Base-by-base conservation (phyloP, 179 eudicot genomes). In the Amaranthus tricolor region DNA sequence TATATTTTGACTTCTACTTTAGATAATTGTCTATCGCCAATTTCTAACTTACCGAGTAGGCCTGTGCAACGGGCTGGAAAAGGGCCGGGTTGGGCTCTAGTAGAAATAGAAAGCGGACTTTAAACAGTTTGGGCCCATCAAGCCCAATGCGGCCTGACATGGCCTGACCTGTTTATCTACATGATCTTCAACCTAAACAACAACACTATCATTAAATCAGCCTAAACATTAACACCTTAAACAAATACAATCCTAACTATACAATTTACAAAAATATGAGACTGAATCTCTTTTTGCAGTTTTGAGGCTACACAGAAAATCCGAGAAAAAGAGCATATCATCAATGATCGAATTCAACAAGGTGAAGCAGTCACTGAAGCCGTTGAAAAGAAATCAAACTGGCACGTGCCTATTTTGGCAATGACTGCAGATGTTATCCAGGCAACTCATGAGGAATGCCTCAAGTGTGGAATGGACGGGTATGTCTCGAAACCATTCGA, bases 381-480 rank as follows among this genome's bases (percentile, higher is more conserved):
- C 51, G 71, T 79, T 54, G 78, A 68, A 61, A 84, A 83, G 68
- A 76, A 54, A 16, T 73, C 85, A 55, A 74, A 74, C 31, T 88
- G 94, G 91, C 93, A 89, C 66, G 89, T 89, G 7, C 94, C 96
- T 17, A 88, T 92, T 65, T 68, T 92, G 78, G 97, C 97, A 52
- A 92, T 92, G 97, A 92, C 97, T 11, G 96, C 97, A 52, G 96
- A 92, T 44, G 96, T 92, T 16, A 89, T 92, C 65, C 93, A 90
- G 77, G 96, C 96, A 45, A 93, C 96, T 15, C 84, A 91, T 45
- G 97, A 92, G 76, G 82, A 88, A 68, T 90, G 97, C 85, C 54
- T 79, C 1, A 85, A 70, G 82, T 77, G 83, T 68, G 94, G 93
- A 74, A 92, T 92, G 97, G 92, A 92, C 82, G 97, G 97, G 20